Evolutionary conservation across 202 grass and related monocot genomes (phyloP), one percentile per base, ranked within the genome.

Genomic region (Carex arenaria): DNA sequence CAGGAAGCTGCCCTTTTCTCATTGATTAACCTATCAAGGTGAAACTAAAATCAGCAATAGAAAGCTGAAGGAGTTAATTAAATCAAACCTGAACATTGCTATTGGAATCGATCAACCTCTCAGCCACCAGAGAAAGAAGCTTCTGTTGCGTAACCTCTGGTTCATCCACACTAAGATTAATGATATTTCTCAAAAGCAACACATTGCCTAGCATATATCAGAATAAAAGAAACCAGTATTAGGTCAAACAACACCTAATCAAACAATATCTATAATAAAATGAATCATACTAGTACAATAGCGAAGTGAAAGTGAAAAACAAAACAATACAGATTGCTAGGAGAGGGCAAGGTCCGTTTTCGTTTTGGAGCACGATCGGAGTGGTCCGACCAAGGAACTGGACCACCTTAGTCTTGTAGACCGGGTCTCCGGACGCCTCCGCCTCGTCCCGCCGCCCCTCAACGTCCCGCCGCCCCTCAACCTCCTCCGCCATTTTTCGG

Each of bases 341-440:
- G 19, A 99, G 96, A 30, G 96, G 96, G 65, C 96, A 99, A 5
- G 96, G 93, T 3, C 96, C 96, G 91, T 99, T 99, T 80, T 96
- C 96, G 89, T 94, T 99, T 85, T 96, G 96, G 81, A 96, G 94
- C 85, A 99, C 88, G 84, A 99, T 94, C 43, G 93, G 86, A 40
- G 91, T 96, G 53, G 85, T 83, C 18, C 96, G 96, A 23, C 96
- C 96, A 53, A 95, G 89, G 83, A 99, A 99, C 67, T 99, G 91
- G 54, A 99, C 83, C 59, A 87, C 83, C 79, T 94, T 99, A n/a
- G 88, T 96, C 86, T 89, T 91, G 88, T 99, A 92, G 45, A 96
- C 87, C 18, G 78, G 14, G 89, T 79, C 87, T 83, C 64, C 34
- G 57, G 54, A 30, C 51, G 67, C 70, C 63, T 64, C 34, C 34